A percentile compares a stretch with the other conserved stretches of the same genome.
Conservation (phyloP, 2,329 filamentous ascomycete genomes). For the Thelonectria blattea region DNA sequence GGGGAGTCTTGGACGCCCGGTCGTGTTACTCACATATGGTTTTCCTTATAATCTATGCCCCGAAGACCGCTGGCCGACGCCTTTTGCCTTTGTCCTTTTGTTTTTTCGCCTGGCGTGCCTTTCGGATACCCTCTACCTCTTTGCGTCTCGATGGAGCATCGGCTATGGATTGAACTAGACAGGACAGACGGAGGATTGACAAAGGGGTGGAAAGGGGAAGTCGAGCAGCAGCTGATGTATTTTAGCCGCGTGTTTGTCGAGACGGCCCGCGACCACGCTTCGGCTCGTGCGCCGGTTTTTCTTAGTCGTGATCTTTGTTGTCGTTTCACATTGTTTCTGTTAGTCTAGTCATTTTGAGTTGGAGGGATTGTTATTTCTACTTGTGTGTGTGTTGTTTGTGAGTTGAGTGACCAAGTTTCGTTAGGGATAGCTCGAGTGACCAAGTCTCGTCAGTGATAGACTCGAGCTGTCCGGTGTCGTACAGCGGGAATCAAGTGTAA, state of each 20-base stretch:
- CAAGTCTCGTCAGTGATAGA: too few relatives aligned
- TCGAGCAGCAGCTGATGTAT: slow-evolving; percentile 48
- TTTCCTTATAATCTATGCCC: slow-evolving; percentile 40
- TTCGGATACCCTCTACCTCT: slow-evolving; percentile 37
- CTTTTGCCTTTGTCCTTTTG: slow-evolving; percentile 33
- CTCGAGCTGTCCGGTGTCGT: background rate
- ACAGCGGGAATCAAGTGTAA: too few relatives aligned
- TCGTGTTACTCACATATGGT: slow-evolving; percentile 35
- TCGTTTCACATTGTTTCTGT: slow-evolving; percentile 37
- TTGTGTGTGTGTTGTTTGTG: background rate
- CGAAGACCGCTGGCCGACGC: slow-evolving; percentile 27
- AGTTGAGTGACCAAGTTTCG: too few relatives aligned
- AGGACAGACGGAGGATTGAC: slow-evolving; percentile 42
- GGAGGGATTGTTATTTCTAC: slow-evolving; percentile 18
- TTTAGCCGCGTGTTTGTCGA: slow-evolving; percentile 46
- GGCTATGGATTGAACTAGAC: slow-evolving; percentile 42
- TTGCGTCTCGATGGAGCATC: slow-evolving; percentile 41
- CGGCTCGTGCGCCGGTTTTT: slow-evolving; percentile 45
- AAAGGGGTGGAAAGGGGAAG: slow-evolving; percentile 24
- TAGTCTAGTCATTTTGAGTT: slow-evolving; percentile 31
- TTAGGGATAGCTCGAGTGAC: too few relatives aligned
- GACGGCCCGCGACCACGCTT: slow-evolving; percentile 39
- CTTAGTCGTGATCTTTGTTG: slow-evolving; percentile 49
- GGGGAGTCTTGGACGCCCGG: slow-evolving; percentile 28
- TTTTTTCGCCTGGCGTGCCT: slow-evolving; percentile 34